phyloP scores from a whole-genome alignment of 2,329 filamentous ascomycete genomes.

The Alternaria conjuncta region DNA sequence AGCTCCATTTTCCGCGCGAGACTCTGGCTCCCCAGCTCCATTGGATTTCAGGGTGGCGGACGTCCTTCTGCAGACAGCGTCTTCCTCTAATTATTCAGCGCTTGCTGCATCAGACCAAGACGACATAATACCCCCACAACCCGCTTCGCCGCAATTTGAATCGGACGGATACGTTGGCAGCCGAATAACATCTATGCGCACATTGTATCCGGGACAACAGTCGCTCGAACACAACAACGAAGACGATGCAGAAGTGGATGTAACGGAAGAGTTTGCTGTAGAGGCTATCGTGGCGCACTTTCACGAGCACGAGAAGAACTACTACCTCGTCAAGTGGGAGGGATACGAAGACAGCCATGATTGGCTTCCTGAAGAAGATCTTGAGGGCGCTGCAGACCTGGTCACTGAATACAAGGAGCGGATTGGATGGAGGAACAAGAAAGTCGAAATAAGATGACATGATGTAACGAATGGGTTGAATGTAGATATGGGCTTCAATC shows the following conservation, averaged over 20 bases:
- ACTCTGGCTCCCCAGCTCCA: background rate
- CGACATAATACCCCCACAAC: conserved; percentile 5
- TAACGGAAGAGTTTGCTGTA: conserved; percentile 36
- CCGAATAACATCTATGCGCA: background rate
- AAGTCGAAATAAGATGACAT: background rate
- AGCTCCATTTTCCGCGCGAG: background rate
- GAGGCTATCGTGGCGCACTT: conserved; percentile 39
- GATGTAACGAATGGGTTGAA: background rate
- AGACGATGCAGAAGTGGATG: conserved; percentile 8
- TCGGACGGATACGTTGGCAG: background rate
- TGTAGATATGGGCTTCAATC: background rate
- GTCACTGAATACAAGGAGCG: conserved; percentile 32
- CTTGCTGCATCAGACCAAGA: background rate
- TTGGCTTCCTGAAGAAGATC: conserved; percentile 38
- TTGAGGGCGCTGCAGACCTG: conserved; percentile 35
- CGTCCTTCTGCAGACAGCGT: background rate
- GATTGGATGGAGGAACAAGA: conserved; percentile 14
- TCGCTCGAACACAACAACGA: background rate
- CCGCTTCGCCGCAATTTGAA: background rate
- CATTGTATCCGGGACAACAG: background rate
- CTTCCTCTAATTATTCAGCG: background rate
- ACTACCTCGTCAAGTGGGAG: conserved; percentile 46
- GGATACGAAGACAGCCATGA: conserved; percentile 40
- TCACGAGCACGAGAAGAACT: conserved; percentile 24
- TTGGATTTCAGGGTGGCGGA: background rate